Conservation (phyloP, 2,329 filamentous ascomycete genomes). For the Myotisia sp. region DNA sequence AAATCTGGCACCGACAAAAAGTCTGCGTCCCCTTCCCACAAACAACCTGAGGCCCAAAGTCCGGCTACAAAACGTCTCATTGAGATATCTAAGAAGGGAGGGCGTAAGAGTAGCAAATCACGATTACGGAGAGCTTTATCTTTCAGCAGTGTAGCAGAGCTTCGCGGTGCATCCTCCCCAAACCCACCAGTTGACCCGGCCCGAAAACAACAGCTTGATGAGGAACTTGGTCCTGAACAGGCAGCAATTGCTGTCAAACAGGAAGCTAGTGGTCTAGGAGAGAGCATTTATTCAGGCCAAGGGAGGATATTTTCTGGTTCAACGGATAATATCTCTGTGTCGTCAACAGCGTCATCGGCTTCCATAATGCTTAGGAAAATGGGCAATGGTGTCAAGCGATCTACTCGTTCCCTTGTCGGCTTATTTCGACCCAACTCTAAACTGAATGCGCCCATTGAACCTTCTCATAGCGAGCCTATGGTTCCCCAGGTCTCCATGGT, state of each 20-base stretch:
- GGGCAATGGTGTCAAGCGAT: conserved; percentile 96
- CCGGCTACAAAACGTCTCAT: conserved; percentile 72
- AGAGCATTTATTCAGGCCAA: conserved; percentile 80
- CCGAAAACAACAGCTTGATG: conserved; percentile 50
- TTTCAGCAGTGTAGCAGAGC: conserved; percentile 86
- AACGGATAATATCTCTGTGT: conserved; percentile 65
- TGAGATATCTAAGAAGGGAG: conserved; percentile 72
- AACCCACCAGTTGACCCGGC: conserved; percentile 44
- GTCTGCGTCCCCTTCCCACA: conserved; percentile 24
- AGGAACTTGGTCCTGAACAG: conserved; percentile 73
- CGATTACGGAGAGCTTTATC: conserved; percentile 83
- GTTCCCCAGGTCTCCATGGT: conserved; percentile 87
- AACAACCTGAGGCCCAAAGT: conserved; percentile 32
- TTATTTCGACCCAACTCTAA: conserved; percentile 91
- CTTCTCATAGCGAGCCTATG: conserved; percentile 48
- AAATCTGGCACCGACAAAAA: conserved; percentile 28
- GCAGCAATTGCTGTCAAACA: conserved; percentile 82
- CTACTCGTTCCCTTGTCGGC: conserved; percentile 76
- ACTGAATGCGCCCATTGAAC: conserved; percentile 60
- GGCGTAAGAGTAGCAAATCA: conserved; percentile 67
- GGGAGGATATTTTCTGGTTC: conserved; percentile 76
- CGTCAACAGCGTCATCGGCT: conserved; percentile 35
- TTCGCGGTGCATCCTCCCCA: conserved; percentile 58
- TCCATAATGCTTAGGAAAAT: conserved; percentile 67
- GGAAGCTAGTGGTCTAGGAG: conserved; percentile 81